Conservation (phyloP, 768 basidiomycete genomes). For the Epithele typhae region DNA sequence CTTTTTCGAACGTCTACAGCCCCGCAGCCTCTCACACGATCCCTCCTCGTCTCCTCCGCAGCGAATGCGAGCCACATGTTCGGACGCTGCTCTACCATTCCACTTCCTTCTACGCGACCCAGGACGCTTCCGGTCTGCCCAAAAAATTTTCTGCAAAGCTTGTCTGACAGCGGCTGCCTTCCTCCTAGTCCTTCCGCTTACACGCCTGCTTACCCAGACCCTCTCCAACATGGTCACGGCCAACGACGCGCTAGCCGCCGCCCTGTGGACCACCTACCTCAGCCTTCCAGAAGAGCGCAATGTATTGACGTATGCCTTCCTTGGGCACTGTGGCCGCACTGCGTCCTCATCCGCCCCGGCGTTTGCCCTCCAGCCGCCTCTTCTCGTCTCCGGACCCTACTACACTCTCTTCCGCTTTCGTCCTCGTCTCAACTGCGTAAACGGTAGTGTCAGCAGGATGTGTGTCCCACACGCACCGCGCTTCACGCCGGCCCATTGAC, state of each 20-base stretch:
- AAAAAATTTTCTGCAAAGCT: too few species aligned
- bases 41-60: slow-evolving; percentile 32
- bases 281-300: slow-evolving; percentile 67
- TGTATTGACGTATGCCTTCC: slow-evolving; percentile 59
- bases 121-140: slow-evolving; percentile 62
- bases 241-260: slow-evolving; percentile 53
- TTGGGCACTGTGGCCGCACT: too few species aligned
- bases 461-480: slow-evolving; percentile 29
- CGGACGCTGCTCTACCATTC: slow-evolving; percentile 65
- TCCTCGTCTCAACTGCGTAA: slow-evolving; percentile 73
- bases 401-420: slow-evolving; percentile 56
- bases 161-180: too few species aligned
- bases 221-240: slow-evolving; percentile 82
- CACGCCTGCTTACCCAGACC: slow-evolving; percentile 69
- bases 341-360: background rate
- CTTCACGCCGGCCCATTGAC: background rate
- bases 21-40: background rate
- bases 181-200: slow-evolving; percentile 54
- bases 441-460: slow-evolving; percentile 53
- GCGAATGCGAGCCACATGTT: slow-evolving; percentile 68
- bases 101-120: slow-evolving; percentile 70
- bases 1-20: background rate
- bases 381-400: slow-evolving; percentile 62
- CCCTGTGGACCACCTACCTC: slow-evolving; percentile 62
- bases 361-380: slow-evolving; percentile 31